Evolutionary conservation across 1,284 basidiomycete genomes (phyloP).

Genomic region (Moesziomyces sp.): DNA sequence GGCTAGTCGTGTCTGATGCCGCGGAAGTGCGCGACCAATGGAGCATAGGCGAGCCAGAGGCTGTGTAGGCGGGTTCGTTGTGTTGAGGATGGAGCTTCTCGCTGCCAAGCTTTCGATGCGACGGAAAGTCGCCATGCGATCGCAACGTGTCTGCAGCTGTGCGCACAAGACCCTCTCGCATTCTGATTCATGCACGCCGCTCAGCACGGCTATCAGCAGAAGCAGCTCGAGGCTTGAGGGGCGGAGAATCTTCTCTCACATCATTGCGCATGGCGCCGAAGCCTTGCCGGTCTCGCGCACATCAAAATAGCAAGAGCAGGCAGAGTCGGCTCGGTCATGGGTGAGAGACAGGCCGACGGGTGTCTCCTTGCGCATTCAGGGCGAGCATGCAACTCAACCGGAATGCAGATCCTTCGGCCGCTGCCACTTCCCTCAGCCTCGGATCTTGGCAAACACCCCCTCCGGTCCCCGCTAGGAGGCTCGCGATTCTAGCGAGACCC

Average conservation of each 20-base stretch:
- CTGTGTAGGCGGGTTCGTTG: not conserved
- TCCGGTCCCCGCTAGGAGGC: constrained; percentile 2
- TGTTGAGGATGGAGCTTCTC: not conserved
- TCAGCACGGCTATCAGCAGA: too few species aligned
- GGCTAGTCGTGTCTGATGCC: too few species aligned
- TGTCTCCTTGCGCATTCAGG: constrained; percentile 19
- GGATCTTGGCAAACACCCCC: constrained; percentile 29
- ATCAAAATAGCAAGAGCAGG: not conserved
- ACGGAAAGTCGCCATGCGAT: not conserved
- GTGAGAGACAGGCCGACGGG: not conserved
- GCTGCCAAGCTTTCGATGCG: not conserved
- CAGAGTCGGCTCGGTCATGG: not conserved
- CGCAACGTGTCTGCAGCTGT: not conserved
- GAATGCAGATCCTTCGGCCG: constrained; percentile 4
- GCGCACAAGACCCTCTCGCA: not conserved
- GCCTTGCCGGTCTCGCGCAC: not conserved
- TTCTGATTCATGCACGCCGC: not conserved
- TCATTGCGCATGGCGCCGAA: constrained; percentile 8
- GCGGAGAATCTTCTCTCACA: constrained; percentile 26
- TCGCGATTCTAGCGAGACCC: not conserved
- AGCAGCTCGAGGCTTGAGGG: not conserved
- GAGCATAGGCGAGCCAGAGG: not conserved
- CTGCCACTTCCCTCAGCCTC: constrained; percentile 2
- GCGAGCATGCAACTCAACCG: constrained; percentile 23
- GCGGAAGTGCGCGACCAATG: not conserved